A percentile compares a stretch with the other conserved stretches of the same genome.
Evolutionary conservation across 495 filamentous ascomycete species (phyloP).

Genomic region (Choiromyces venosus): DNA sequence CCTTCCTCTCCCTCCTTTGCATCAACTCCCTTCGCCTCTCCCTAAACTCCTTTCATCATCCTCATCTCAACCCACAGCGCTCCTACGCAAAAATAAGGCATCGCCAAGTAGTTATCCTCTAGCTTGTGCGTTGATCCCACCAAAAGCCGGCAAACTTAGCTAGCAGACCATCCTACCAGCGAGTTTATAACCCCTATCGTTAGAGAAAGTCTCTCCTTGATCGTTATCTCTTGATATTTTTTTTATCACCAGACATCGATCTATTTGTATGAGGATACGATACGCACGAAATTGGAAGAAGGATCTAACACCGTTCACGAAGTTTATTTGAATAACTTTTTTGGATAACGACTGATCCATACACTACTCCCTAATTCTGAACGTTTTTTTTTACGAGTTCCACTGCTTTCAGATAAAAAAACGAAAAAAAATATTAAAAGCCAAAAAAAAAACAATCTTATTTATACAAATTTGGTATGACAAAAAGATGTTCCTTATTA

Average conservation of each 20-base stretch:
- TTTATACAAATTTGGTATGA: slow-evolving; percentile 26
- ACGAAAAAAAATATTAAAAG: slow-evolving; percentile 6
- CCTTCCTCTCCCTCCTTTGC: slow-evolving; percentile 29
- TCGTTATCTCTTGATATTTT: slow-evolving; percentile 25
- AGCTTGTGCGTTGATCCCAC: slow-evolving; percentile 28
- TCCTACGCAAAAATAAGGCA: slow-evolving; percentile 22
- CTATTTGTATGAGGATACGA: slow-evolving; percentile 24
- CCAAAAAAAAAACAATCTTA: slow-evolving; percentile 12
- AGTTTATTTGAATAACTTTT: slow-evolving; percentile 27
- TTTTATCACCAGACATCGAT: slow-evolving; percentile 14
- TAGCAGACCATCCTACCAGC: slow-evolving; percentile 24
- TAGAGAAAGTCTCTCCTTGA: slow-evolving; percentile 34
- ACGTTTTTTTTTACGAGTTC: slow-evolving; percentile 14
- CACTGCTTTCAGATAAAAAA: slow-evolving; percentile 6
- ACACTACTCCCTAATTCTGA: slow-evolving; percentile 10
- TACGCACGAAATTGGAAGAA: slow-evolving; percentile 19
- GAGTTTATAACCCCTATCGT: slow-evolving; percentile 3
- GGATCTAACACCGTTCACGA: slow-evolving; percentile 25
- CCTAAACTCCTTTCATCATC: slow-evolving; percentile 37
- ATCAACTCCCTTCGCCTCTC: slow-evolving; percentile 34
- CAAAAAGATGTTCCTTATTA: slow-evolving; percentile 6
- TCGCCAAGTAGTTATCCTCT: slow-evolving; percentile 25
- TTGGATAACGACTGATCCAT: slow-evolving; percentile 30
- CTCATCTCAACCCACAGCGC: slow-evolving; percentile 40
- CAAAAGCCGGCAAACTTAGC: slow-evolving; percentile 31